These are phyloP conservation scores for Prunus yedoensis DNA, from an alignment of 331 rosid species.

Conservation along the genomic window DNA sequence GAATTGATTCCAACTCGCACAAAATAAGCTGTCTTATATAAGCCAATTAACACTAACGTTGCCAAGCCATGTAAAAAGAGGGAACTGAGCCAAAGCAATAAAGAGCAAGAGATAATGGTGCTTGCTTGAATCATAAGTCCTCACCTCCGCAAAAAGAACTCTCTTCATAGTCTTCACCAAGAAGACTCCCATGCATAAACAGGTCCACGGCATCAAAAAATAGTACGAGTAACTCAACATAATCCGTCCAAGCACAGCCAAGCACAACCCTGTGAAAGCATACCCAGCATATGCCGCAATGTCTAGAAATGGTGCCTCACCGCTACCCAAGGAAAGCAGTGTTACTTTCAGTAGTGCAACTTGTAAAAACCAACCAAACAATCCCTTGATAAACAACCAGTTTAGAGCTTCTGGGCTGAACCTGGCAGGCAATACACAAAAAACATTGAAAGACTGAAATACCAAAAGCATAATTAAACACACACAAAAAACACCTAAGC, in stretches of 20 bases:
- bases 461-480: background rate
- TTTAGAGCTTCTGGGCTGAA: conserved; percentile 89
- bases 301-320: conserved; percentile 80
- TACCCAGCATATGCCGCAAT: conserved; percentile 77
- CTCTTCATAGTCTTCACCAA: conserved; percentile 93
- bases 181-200: conserved; percentile 84
- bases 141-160: conserved; percentile 56
- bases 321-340: conserved; percentile 67
- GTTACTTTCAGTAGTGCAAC: conserved; percentile 56
- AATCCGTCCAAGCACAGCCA: conserved; percentile 71
- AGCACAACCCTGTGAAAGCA: conserved; percentile 73
- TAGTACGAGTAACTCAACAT: conserved; percentile 60
- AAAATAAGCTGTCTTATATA: conserved; percentile 30
- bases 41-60: conserved; percentile 85
- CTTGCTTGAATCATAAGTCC: conserved; percentile 76
- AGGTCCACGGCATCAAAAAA: conserved; percentile 69
- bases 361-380: conserved; percentile 89
- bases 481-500: background rate
- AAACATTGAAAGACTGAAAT: background rate
- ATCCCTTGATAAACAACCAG: conserved; percentile 88
- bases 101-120: conserved; percentile 87
- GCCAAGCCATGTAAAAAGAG: conserved; percentile 87
- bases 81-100: conserved; percentile 86
- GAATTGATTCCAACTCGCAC: background rate
- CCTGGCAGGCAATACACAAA: conserved; percentile 45